Evolutionary conservation across 1,284 basidiomycete genomes (phyloP).

Genomic region (Puccinia triticina): DNA sequence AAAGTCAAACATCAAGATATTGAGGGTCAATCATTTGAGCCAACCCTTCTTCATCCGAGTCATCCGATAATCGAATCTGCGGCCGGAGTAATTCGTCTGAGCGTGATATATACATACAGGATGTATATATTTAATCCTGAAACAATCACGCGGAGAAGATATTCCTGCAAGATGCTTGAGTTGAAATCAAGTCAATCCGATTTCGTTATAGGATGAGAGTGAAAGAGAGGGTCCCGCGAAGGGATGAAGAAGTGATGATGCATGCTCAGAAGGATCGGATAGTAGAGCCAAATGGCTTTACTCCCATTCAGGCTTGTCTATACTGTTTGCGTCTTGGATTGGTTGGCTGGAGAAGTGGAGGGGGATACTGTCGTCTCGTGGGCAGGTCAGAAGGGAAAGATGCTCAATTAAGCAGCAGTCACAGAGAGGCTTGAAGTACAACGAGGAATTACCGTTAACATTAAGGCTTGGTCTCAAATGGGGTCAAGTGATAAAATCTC

Average conservation of each 20-base stretch:
- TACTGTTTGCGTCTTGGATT: conserved; percentile 8
- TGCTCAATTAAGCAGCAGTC: neutral
- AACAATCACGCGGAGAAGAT: neutral
- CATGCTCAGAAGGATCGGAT: neutral
- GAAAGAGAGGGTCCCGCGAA: neutral
- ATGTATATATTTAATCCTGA: neutral
- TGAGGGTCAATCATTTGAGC: neutral
- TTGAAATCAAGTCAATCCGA: conserved; percentile 27
- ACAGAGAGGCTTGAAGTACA: neutral
- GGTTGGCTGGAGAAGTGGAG: neutral
- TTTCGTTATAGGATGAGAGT: neutral
- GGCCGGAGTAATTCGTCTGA: neutral
- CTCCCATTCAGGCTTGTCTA: neutral
- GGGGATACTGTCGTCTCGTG: conserved; percentile 4
- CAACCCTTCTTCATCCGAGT: neutral
- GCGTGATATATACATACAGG: neutral
- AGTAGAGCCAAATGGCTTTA: conserved; percentile 11
- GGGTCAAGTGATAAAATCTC: neutral
- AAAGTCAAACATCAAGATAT: neutral
- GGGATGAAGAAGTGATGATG: conserved; percentile 12
- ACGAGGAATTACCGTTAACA: conserved; percentile 12
- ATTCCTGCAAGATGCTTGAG: conserved; percentile 19
- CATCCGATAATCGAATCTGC: neutral
- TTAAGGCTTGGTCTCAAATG: neutral
- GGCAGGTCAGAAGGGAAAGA: neutral